Base-by-base conservation (phyloP, 768 basidiomycete species). In the Daedaleopsis nitida region DNA sequence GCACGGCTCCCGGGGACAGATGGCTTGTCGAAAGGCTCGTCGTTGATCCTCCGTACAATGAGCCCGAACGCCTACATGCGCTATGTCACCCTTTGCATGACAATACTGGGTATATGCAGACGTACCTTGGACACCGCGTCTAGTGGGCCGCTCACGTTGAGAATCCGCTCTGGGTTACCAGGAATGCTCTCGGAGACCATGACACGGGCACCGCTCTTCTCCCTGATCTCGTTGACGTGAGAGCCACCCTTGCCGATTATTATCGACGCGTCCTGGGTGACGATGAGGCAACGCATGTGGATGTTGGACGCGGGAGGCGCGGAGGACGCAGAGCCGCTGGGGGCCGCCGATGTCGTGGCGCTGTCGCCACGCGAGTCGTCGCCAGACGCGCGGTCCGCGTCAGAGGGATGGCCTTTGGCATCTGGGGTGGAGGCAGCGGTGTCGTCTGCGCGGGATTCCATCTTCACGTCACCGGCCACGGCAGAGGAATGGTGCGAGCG, bases 111-210 rank as follows among this genome's bases (percentile, higher is more conserved):
- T 62, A 57, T 51, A 47, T 13, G 55, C 21, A 19, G 34, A 72
- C 84, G 60, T 60, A 91, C 96, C 88, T 99, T 99, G 59, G 92
- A 94, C 19, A 98, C 97, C n/a, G 97, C 96, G 70, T 99, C 97
- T 53, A 99, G 83, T 21, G 95, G 90, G 2, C 97, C 97, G 66
- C 90, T 94, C 63, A 99, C 96, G 72, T 96, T 96, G 68, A 99
- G 80, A 66, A 99, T 98, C 49, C 97, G 88, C 77, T 99, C 97
- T n/a, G 97, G 97, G 72, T 98, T 98, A 10, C 96, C 96, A 4
- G 97, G 94, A 62, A 98, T 98, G 72, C 94, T 94, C 78, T 99
- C 97, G 19, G 95, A 98, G 50, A 99, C 94, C 81, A 95, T 92
- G 68, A 98, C 94, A 52, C 94, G 84, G 14, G 96, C 96, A 47